Evolutionary conservation across 768 basidiomycete species (phyloP).

Genomic region (Gelatoporia subvermispora): DNA sequence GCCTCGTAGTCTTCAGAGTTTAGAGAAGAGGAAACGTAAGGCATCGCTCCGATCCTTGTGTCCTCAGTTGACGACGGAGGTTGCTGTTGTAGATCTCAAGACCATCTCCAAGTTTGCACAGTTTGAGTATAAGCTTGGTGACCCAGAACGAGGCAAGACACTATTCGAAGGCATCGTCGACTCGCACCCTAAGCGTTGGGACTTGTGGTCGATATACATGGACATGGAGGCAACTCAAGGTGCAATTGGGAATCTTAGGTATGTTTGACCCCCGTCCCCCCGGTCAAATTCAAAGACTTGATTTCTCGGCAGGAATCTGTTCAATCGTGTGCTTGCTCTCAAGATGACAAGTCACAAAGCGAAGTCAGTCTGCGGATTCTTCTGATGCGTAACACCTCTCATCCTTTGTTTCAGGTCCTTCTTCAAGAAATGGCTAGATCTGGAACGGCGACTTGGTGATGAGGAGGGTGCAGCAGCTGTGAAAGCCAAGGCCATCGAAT

Average conservation of each 20-base stretch:
- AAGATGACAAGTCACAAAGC: conserved; percentile 96
- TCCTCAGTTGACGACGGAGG: conserved; percentile 2
- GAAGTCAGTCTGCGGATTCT: conserved; percentile 55
- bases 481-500: conserved; percentile 88
- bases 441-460: conserved; percentile 85
- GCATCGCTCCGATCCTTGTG: conserved; percentile 9
- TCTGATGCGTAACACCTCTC: neutral
- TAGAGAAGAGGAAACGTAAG: conserved; percentile 93
- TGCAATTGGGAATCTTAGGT: conserved; percentile 79
- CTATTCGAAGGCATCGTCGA: conserved; percentile 96
- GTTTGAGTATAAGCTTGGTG: conserved; percentile 91
- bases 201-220: conserved; percentile 94
- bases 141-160: conserved; percentile 91
- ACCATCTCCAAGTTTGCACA: conserved; percentile 94
- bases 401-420: conserved; percentile 52
- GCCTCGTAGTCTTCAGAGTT: conserved; percentile 81
- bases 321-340: conserved; percentile 72
- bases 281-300: neutral
- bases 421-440: conserved; percentile 96
- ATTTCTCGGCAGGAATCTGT: conserved; percentile 59
- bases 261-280: conserved; percentile 15
- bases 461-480: conserved; percentile 75
- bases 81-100: conserved; percentile 69
- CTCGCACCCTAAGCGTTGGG: conserved; percentile 91
- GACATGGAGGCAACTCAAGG: conserved; percentile 87